A percentile compares a stretch with the other conserved stretches of the same genome.
phyloP scores from a whole-genome alignment of 208 protist genomes.

The Polymyxa betae region DNA sequence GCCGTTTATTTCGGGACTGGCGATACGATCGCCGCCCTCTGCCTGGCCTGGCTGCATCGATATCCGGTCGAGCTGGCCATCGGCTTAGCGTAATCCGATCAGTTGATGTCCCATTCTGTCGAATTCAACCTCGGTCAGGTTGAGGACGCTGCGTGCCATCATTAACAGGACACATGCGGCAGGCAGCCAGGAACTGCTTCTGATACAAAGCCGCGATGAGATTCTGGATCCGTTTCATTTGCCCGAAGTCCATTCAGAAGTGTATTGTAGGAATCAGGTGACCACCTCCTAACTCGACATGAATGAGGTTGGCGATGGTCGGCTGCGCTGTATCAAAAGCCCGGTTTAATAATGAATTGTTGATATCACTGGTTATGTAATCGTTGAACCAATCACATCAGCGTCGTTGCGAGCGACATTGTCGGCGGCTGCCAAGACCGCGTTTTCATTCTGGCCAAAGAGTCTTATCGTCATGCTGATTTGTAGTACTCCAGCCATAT shows the following conservation, averaged over 20 bases:
- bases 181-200: not conserved
- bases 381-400: too few species aligned
- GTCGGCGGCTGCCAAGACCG: too few species aligned
- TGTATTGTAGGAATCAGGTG: not conserved
- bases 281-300: too few species aligned
- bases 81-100: not conserved
- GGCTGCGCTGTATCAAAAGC: too few species aligned
- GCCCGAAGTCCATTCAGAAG: not conserved
- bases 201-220: not conserved
- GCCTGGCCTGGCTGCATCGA: not conserved
- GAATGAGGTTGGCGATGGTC: too few species aligned
- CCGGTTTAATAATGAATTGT: too few species aligned
- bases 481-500: too few species aligned
- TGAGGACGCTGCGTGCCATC: not conserved
- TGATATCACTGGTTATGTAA: too few species aligned
- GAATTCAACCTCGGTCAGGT: conserved; percentile 25
- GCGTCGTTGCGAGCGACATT: too few species aligned
- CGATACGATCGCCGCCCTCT: not conserved
- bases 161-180: not conserved
- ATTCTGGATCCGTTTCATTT: not conserved
- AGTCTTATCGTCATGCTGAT: too few species aligned
- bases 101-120: not conserved
- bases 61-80: not conserved
- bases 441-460: too few species aligned
- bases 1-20: not conserved